These are phyloP conservation scores for Nothophoma quercina DNA, from an alignment of 2,329 filamentous ascomycete genomes.

Conservation along the genomic window DNA sequence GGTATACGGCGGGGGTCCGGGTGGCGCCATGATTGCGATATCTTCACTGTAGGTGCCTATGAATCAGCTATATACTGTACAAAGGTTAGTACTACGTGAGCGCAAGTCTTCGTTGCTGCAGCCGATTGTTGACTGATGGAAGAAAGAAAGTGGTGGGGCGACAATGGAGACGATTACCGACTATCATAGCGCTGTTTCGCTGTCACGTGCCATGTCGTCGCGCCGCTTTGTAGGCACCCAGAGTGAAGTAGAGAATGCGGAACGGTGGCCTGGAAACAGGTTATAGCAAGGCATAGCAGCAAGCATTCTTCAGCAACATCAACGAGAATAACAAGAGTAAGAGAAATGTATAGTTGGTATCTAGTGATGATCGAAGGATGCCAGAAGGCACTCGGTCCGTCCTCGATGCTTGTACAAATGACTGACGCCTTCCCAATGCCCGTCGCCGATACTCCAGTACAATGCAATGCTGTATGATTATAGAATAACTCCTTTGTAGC, in stretches of 20 bases:
- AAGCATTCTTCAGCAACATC: too few species aligned
- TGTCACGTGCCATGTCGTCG: slow-evolving; percentile 3
- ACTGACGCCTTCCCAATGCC: slow-evolving; percentile 13
- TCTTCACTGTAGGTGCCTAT: slow-evolving; percentile 8
- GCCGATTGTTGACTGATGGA: not conserved
- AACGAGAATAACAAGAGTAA: too few species aligned
- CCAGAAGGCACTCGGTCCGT: not conserved
- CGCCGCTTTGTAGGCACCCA: not conserved
- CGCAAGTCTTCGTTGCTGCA: slow-evolving; percentile 14
- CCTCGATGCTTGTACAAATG: not conserved
- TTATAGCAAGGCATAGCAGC: too few species aligned
- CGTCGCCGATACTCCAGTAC: slow-evolving; percentile 1
- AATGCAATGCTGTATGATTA: slow-evolving; percentile 4
- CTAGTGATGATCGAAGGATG: not conserved
- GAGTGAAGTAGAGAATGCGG: too few species aligned
- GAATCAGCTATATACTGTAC: slow-evolving; percentile 10
- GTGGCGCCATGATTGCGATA: slow-evolving; percentile 28
- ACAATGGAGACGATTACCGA: not conserved
- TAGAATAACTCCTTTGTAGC: not conserved
- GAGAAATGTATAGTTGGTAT: slow-evolving; percentile 5
- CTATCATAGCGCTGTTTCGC: not conserved
- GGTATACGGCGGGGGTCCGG: slow-evolving; percentile 37
- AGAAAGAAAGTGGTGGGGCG: slow-evolving; percentile 9
- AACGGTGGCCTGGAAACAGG: too few species aligned
- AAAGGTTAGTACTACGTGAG: slow-evolving; percentile 20